Evolutionary conservation across 257 asterid genomes (phyloP).

Genomic region (Solanum etuberosum): DNA sequence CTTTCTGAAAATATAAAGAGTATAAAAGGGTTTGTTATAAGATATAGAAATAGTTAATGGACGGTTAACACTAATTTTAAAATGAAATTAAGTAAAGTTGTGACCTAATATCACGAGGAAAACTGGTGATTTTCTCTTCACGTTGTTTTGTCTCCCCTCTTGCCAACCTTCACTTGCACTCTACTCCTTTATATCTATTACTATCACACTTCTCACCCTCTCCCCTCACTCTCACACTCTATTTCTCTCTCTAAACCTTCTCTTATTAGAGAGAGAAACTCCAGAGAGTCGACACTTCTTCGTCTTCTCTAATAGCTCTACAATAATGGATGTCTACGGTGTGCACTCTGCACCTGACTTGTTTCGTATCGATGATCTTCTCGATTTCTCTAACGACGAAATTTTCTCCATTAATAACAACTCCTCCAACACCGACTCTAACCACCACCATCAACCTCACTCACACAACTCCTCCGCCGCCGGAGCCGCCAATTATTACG

Average conservation of each 20-base stretch:
- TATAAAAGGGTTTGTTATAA: neutral
- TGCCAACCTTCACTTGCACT: conserved; percentile 1
- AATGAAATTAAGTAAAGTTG: neutral
- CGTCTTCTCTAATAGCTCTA: neutral
- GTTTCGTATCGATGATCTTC: conserved; percentile 43
- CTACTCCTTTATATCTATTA: neutral
- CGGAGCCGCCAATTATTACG: neutral
- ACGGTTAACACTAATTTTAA: neutral
- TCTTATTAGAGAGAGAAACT: neutral
- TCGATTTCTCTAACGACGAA: conserved; percentile 47
- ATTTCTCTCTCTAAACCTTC: neutral
- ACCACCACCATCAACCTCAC: conserved; percentile 21
- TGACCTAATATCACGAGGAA: neutral
- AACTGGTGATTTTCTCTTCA: neutral
- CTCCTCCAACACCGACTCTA: conserved; percentile 8
- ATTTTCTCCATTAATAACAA: conserved; percentile 23
- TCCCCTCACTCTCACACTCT: neutral
- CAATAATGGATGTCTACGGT: conserved; percentile 44
- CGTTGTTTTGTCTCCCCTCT: conserved; percentile 1
- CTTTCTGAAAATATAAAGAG: neutral
- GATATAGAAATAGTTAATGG: neutral
- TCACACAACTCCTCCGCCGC: neutral
- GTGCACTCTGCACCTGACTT: conserved; percentile 16
- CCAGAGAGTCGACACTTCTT: neutral
- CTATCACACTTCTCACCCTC: neutral